These are phyloP conservation scores for Skeletonema tropicum DNA, from an alignment of 108 stramenopile genomes.

Conservation along the genomic window DNA sequence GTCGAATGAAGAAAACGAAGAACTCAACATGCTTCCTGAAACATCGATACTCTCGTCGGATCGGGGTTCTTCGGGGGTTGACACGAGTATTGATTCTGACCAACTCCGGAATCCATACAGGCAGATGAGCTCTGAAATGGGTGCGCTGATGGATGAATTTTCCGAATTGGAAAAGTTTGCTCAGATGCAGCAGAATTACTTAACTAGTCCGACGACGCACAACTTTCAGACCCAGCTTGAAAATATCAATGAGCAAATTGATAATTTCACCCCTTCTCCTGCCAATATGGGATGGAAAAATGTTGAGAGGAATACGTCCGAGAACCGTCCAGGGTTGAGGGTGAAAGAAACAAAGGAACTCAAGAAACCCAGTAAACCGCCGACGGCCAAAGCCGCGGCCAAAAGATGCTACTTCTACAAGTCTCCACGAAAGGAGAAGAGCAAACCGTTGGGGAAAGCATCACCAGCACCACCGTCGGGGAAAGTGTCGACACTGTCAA, in stretches of 20 bases:
- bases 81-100: conserved; percentile 5
- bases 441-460: background rate
- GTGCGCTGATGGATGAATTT: conserved; percentile 17
- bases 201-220: conserved; percentile 24
- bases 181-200: conserved; percentile 27
- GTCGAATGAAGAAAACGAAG: conserved; percentile 7
- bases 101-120: background rate
- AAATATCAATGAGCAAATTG: conserved; percentile 20
- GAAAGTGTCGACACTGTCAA: background rate
- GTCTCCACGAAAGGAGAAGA: conserved; percentile 1
- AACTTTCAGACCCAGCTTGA: conserved; percentile 27
- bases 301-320: background rate
- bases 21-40: background rate
- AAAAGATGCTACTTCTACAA: conserved; percentile 28
- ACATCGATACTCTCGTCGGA: conserved; percentile 8
- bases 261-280: conserved; percentile 14
- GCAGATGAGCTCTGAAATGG: conserved; percentile 15
- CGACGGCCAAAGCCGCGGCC: conserved; percentile 15
- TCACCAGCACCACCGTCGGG: background rate
- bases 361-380: background rate
- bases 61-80: conserved; percentile 9
- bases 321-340: background rate
- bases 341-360: conserved; percentile 1
- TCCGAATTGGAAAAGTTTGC: conserved; percentile 22
- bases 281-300: background rate